These are phyloP conservation scores for Solioccasus polychromus DNA, from an alignment of 768 basidiomycete species.

Conservation along the genomic window DNA sequence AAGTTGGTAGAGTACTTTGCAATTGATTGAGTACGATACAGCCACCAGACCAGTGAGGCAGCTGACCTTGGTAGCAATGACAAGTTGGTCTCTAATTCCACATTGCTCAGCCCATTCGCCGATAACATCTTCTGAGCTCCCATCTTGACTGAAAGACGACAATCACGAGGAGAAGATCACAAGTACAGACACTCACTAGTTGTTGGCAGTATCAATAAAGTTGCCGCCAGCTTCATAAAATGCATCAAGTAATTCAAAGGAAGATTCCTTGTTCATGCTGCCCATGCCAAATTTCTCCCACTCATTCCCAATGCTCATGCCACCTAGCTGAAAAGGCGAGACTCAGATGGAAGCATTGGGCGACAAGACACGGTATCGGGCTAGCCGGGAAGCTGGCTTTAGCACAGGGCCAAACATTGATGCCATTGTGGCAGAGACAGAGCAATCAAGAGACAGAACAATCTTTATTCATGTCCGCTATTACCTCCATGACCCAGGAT, in stretches of 20 bases:
- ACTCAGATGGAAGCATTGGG: neutral
- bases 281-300: neutral
- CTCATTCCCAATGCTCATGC: neutral
- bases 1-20: constrained; percentile 23
- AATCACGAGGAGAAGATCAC: neutral
- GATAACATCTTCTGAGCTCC: neutral
- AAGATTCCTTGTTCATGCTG: neutral
- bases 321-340: neutral
- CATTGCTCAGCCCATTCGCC: neutral
- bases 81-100: neutral
- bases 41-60: neutral
- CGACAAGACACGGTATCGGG: neutral
- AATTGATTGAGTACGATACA: neutral
- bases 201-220: neutral
- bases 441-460: too few species aligned
- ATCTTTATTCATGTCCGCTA: too few species aligned
- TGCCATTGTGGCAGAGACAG: too few species aligned
- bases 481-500: too few species aligned
- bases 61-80: neutral
- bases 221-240: neutral
- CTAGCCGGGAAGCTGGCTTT: neutral
- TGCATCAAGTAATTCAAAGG: neutral
- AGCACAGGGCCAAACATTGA: neutral
- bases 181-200: neutral
- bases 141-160: neutral